phyloP scores from a whole-genome alignment of 2,329 filamentous ascomycete species.

The Alternaria ethzedia region DNA sequence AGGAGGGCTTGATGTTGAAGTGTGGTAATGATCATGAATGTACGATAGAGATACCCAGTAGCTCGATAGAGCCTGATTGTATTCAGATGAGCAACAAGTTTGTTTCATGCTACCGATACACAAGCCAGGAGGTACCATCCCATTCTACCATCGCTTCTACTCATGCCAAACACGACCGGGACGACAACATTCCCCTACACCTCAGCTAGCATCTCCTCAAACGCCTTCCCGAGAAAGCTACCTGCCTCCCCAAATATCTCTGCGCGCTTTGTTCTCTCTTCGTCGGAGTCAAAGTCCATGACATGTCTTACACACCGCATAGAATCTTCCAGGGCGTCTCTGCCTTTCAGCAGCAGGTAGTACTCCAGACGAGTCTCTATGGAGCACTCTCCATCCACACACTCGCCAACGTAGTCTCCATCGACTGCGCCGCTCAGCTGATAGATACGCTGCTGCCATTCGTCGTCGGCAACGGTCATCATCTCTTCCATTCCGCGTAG shows the following conservation, averaged over 20 bases:
- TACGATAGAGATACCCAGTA: slow-evolving; percentile 6
- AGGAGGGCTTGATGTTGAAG: slow-evolving; percentile 11
- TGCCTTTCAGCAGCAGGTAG: slow-evolving; percentile 22
- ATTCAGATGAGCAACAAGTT: not conserved
- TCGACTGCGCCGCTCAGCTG: slow-evolving; percentile 13
- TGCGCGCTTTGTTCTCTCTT: slow-evolving; percentile 14
- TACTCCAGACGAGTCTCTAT: slow-evolving; percentile 26
- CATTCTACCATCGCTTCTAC: not conserved
- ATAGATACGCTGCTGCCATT: slow-evolving; percentile 13
- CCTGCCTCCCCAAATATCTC: slow-evolving; percentile 19
- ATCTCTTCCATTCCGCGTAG: slow-evolving; percentile 24
- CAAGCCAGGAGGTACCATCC: not conserved
- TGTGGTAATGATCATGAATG: slow-evolving; percentile 2
- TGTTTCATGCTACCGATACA: not conserved
- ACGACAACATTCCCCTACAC: not conserved
- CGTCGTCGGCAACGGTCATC: slow-evolving; percentile 10
- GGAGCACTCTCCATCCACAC: slow-evolving; percentile 19
- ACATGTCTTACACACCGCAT: slow-evolving; percentile 12
- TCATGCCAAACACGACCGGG: not conserved
- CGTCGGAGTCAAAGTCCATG: slow-evolving; percentile 8
- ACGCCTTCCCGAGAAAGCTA: slow-evolving; percentile 18
- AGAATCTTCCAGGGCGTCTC: slow-evolving; percentile 20
- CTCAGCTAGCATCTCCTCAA: slow-evolving; percentile 2
- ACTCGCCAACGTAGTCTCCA: not conserved
- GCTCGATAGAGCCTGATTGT: not conserved